Conservation (phyloP, 1,284 basidiomycete species). For the Hemileia vastatrix region DNA sequence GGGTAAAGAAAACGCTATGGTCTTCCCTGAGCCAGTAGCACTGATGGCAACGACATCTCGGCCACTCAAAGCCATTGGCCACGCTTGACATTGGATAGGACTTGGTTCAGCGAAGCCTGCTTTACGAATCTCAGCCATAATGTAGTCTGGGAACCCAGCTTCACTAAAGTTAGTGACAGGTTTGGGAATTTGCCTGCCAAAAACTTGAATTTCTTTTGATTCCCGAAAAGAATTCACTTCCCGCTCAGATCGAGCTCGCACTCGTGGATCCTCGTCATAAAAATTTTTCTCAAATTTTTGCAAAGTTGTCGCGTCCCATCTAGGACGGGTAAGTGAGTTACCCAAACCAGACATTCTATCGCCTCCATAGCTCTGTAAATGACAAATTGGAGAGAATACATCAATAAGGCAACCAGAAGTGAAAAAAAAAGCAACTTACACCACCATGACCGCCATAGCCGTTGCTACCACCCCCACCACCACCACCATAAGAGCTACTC, state of each 20-base stretch:
- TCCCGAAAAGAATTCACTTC: conserved; percentile 82
- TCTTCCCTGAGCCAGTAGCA: conserved; percentile 93
- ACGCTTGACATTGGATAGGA: conserved; percentile 94
- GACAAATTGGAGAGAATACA: conserved; percentile 10
- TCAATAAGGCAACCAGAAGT: background rate
- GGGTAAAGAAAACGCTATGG: conserved; percentile 92
- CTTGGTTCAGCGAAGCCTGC: conserved; percentile 85
- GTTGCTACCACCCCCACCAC: conserved; percentile 18
- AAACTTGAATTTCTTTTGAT: conserved; percentile 79
- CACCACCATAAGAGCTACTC: background rate
- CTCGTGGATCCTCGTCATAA: conserved; percentile 84
- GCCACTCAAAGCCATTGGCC: conserved; percentile 93
- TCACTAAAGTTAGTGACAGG: conserved; percentile 89
- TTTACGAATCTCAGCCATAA: conserved; percentile 81
- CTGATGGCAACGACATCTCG: conserved; percentile 94
- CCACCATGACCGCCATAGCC: conserved; percentile 24
- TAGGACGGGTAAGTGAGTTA: conserved; percentile 67
- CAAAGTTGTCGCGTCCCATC: conserved; percentile 66
- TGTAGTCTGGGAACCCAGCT: conserved; percentile 89
- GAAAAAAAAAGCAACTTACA: conserved; percentile 10
- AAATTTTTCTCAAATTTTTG: conserved; percentile 76
- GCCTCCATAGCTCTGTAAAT: conserved; percentile 45
- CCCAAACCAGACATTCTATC: conserved; percentile 80
- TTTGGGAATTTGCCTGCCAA: conserved; percentile 77
- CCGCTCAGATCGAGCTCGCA: conserved; percentile 64